phyloP scores from a whole-genome alignment of 352 stramenopile species.

The Phytophthora fragariae region DNA sequence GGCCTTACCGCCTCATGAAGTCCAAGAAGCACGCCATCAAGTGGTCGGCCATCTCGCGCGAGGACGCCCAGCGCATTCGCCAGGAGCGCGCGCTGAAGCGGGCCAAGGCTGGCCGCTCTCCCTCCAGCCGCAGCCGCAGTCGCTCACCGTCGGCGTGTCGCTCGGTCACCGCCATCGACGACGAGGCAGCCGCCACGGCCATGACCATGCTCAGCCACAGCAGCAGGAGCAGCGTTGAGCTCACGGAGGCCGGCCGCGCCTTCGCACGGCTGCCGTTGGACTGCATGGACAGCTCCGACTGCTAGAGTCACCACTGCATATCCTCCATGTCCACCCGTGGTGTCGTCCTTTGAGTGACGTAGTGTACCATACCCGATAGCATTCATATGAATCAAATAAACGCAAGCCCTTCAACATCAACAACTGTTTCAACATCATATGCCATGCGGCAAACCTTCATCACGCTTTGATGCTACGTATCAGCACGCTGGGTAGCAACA shows the following conservation, averaged over 20 bases:
- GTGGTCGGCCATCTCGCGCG: constrained; percentile 47
- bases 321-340: constrained; percentile 8
- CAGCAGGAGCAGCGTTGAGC: constrained; percentile 6
- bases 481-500: background rate
- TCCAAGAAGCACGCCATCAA: constrained; percentile 54
- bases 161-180: constrained; percentile 22
- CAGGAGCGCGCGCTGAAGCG: constrained; percentile 42
- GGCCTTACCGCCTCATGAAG: constrained; percentile 64
- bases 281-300: constrained; percentile 38
- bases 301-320: constrained; percentile 16
- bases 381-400: constrained; percentile 36
- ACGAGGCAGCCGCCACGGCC: constrained; percentile 37
- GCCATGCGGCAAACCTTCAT: background rate
- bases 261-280: constrained; percentile 52
- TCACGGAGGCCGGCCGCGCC: constrained; percentile 50
- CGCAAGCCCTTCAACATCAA: background rate
- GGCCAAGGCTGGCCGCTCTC: constrained; percentile 41
- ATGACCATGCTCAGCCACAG: constrained; percentile 36
- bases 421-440: constrained; percentile 2
- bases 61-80: constrained; percentile 46
- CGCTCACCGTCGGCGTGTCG: constrained; percentile 21
- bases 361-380: constrained; percentile 25
- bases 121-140: constrained; percentile 23
- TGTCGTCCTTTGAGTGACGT: constrained; percentile 21
- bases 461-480: background rate